Conservation (phyloP, 805 yeast species). For the Sugiyamaella floridensis region DNA sequence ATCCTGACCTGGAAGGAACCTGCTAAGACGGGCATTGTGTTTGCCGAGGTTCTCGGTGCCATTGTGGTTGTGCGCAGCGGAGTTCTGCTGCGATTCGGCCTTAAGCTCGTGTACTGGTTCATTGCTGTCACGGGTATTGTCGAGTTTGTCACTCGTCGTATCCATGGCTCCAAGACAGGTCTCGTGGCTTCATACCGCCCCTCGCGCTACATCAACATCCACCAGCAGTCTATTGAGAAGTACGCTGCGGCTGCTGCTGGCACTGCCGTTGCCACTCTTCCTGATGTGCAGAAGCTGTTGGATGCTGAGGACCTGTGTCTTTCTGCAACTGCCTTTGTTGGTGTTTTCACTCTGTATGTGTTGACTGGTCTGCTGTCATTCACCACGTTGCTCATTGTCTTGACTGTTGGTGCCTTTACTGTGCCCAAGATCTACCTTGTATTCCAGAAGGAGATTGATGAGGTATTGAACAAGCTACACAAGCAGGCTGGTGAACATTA, state of each 20-base stretch:
- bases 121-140: conserved; percentile 61
- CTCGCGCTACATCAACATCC: conserved; percentile 39
- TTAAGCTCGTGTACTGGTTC: conserved; percentile 45
- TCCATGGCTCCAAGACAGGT: conserved; percentile 63
- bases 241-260: conserved; percentile 34
- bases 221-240: conserved; percentile 35
- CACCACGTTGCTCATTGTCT: conserved; percentile 53
- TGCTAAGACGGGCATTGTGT: conserved; percentile 61
- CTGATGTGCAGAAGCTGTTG: conserved; percentile 36
- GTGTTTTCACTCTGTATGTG: conserved; percentile 57
- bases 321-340: conserved; percentile 66
- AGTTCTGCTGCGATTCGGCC: conserved; percentile 25
- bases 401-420: conserved; percentile 60
- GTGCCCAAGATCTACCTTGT: conserved; percentile 66
- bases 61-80: conserved; percentile 36
- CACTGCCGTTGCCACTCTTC: conserved; percentile 21
- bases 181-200: conserved; percentile 73
- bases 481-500: conserved; percentile 23
- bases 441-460: conserved; percentile 73
- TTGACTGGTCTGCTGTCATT: conserved; percentile 71
- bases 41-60: conserved; percentile 45
- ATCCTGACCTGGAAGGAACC: conserved; percentile 75
- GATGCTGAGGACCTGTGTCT: conserved; percentile 59
- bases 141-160: conserved; percentile 66
- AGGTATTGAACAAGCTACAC: conserved; percentile 25